These are phyloP conservation scores for Colletotrichum orchidophilum DNA, from an alignment of 2,329 filamentous ascomycete genomes.

Conservation along the genomic window DNA sequence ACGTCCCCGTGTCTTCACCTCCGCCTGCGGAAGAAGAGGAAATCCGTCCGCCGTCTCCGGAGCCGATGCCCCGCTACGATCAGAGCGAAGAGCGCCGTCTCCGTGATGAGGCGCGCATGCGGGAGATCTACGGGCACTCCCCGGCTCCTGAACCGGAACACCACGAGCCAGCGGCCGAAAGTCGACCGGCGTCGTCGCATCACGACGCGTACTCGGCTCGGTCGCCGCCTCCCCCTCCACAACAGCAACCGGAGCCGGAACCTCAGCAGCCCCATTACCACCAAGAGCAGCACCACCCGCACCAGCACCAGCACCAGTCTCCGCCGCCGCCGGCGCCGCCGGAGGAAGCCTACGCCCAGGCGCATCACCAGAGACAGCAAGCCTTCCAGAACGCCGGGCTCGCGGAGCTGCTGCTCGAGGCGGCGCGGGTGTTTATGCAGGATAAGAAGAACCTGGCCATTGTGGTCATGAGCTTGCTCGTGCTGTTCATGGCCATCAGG, in stretches of 20 bases:
- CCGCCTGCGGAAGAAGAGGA: background rate
- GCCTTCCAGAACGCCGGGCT: conserved; percentile 57
- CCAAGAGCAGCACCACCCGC: conserved; percentile 36
- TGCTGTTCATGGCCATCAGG: conserved; percentile 57
- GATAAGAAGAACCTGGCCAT: conserved; percentile 71
- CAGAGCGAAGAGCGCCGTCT: conserved; percentile 47
- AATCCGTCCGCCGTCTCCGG: background rate
- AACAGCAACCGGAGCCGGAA: conserved; percentile 20
- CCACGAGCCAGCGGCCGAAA: conserved; percentile 28
- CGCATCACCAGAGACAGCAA: conserved; percentile 28
- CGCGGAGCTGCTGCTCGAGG: conserved; percentile 63
- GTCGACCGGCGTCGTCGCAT: conserved; percentile 19
- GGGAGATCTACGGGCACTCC: conserved; percentile 62
- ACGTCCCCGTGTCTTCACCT: conserved; percentile 3
- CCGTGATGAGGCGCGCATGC: conserved; percentile 60
- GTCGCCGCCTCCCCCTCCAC: conserved; percentile 3
- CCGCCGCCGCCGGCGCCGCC: conserved; percentile 37
- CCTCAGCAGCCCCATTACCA: conserved; percentile 21
- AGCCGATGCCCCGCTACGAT: conserved; percentile 34
- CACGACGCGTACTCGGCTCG: background rate
- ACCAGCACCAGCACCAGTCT: conserved; percentile 34
- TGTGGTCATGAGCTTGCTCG: conserved; percentile 60
- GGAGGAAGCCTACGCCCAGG: conserved; percentile 41
- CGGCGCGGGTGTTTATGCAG: conserved; percentile 61
- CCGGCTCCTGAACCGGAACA: conserved; percentile 20